Conservation (phyloP, 2,329 filamentous ascomycete species). For the Knoxdaviesia proteae region DNA sequence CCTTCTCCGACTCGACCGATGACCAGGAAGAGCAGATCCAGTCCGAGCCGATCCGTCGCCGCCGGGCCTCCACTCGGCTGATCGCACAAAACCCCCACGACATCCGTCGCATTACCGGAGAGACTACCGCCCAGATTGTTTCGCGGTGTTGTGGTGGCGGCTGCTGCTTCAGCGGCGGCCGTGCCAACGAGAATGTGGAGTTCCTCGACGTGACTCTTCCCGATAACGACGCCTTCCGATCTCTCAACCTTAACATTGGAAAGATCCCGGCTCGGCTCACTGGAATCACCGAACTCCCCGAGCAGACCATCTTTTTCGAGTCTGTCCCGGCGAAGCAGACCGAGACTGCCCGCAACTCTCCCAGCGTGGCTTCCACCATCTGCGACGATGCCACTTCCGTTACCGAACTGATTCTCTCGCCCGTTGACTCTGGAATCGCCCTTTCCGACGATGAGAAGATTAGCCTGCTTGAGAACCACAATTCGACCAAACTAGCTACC, state of each 20-base stretch:
- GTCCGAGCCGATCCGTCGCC: constrained; percentile 22
- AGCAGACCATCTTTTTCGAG: constrained; percentile 50
- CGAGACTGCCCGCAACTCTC: constrained; percentile 4
- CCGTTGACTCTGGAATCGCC: background rate
- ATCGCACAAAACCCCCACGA: constrained; percentile 42
- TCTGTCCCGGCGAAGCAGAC: background rate
- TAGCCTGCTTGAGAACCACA: constrained; percentile 1
- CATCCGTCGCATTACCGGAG: constrained; percentile 41
- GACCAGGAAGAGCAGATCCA: constrained; percentile 30
- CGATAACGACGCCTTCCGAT: constrained; percentile 68
- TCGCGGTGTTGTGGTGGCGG: constrained; percentile 43
- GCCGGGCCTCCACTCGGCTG: constrained; percentile 49
- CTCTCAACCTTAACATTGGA: constrained; percentile 55
- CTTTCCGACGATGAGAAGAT: background rate
- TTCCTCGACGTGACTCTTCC: constrained; percentile 30
- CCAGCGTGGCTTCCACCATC: background rate
- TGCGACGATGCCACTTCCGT: background rate
- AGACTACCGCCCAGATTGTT: constrained; percentile 39
- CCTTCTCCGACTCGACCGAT: constrained; percentile 41
- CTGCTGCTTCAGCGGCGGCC: constrained; percentile 33
- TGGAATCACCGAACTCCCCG: constrained; percentile 49
- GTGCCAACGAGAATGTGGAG: constrained; percentile 22
- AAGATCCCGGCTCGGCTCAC: constrained; percentile 55
- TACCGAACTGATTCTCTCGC: background rate
- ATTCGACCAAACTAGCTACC: background rate